Evolutionary conservation across 2,329 filamentous ascomycete species (phyloP).

Genomic region (Coleophoma cylindrospora): DNA sequence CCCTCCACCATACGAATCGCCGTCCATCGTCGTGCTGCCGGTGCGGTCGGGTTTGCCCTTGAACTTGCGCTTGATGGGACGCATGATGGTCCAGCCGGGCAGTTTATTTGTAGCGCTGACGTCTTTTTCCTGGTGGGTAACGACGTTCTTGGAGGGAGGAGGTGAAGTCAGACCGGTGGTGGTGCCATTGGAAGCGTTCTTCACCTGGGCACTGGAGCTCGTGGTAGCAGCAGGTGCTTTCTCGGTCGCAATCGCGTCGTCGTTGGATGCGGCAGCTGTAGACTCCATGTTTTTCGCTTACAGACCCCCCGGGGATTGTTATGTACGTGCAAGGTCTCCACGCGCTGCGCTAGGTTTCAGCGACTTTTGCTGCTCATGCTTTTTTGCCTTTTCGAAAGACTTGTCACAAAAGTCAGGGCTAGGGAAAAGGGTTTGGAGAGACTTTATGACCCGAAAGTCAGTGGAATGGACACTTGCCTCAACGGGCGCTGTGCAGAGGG

Average conservation of each 20-base stretch:
- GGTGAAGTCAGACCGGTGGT: background rate
- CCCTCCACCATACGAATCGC: conserved; percentile 14
- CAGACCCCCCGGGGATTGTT: too few species aligned
- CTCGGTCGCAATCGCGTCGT: background rate
- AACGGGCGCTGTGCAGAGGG: too few species aligned
- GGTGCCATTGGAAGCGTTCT: background rate
- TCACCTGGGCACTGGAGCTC: too few species aligned
- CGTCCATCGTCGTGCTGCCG: conserved; percentile 3
- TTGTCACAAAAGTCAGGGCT: too few species aligned
- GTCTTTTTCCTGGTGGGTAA: background rate
- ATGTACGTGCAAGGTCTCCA: too few species aligned
- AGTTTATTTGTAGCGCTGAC: conserved; percentile 4
- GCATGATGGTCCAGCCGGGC: conserved; percentile 20
- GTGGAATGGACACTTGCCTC: too few species aligned
- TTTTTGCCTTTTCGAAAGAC: too few species aligned
- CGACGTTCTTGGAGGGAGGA: background rate
- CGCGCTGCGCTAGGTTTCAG: too few species aligned
- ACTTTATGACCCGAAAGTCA: too few species aligned
- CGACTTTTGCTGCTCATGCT: too few species aligned
- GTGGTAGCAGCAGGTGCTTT: background rate
- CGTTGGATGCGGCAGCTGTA: background rate
- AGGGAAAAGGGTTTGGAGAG: too few species aligned
- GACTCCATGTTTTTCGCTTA: background rate
- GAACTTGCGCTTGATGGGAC: conserved; percentile 15
- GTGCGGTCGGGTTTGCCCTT: conserved; percentile 8